phyloP scores from a whole-genome alignment of 2,329 filamentous ascomycete genomes.

The Pyrenochaeta sp. region DNA sequence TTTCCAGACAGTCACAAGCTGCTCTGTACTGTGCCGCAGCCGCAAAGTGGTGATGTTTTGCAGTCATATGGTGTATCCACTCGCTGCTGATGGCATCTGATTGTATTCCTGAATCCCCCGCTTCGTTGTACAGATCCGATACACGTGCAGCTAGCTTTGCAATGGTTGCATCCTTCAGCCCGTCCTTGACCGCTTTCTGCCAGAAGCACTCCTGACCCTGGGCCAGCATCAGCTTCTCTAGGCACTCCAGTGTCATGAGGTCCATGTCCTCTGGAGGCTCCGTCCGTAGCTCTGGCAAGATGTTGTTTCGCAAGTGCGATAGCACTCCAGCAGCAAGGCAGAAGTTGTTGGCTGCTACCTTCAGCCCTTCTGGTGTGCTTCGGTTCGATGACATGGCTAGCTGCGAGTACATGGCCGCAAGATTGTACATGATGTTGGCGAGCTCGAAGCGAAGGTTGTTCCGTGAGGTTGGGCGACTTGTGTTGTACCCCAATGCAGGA shows the following conservation, averaged over 20 bases:
- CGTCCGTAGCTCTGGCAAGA: conserved; percentile 83
- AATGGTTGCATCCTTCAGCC: conserved; percentile 90
- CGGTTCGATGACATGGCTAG: conserved; percentile 83
- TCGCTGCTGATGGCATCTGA: conserved; percentile 89
- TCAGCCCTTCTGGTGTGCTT: conserved; percentile 81
- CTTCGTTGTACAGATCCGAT: conserved; percentile 86
- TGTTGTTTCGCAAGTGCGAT: conserved; percentile 74
- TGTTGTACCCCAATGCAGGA: conserved; percentile 89
- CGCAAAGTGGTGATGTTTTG: conserved; percentile 97
- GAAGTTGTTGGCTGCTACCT: conserved; percentile 88
- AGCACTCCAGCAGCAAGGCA: conserved; percentile 87
- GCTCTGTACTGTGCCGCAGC: conserved; percentile 93
- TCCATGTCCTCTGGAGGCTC: conserved; percentile 97
- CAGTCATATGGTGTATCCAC: conserved; percentile 98
- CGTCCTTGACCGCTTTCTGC: conserved; percentile 95
- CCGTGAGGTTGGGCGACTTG: conserved; percentile 72
- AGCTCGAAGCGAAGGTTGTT: conserved; percentile 82
- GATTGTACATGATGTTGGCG: conserved; percentile 91
- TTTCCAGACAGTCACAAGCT: conserved; percentile 90
- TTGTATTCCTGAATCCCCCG: conserved; percentile 85
- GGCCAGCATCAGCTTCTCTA: conserved; percentile 84
- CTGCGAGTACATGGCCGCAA: conserved; percentile 92
- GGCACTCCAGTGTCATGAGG: conserved; percentile 79
- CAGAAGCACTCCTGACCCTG: conserved; percentile 98
- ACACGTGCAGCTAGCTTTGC: conserved; percentile 90